Conservation (phyloP, 2,329 filamentous ascomycete species). For the Elsinoe australis region DNA sequence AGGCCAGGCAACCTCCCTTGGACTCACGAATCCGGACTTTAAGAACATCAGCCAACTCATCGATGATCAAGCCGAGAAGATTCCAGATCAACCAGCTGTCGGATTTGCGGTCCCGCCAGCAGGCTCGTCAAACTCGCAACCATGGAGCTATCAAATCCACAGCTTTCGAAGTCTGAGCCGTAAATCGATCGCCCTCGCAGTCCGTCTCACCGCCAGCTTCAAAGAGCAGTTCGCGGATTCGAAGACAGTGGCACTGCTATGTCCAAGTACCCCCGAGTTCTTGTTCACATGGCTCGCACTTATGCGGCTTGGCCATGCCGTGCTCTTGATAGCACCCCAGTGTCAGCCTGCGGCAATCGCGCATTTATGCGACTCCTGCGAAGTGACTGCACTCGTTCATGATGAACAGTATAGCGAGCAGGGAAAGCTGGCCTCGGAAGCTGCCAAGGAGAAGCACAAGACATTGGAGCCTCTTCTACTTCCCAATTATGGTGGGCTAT, state of each 20-base stretch:
- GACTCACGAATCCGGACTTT: constrained; percentile 31
- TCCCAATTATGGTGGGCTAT: constrained; percentile 18
- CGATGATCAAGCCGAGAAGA: constrained; percentile 38
- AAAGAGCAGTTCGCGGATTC: constrained; percentile 18
- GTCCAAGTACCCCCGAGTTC: constrained; percentile 51
- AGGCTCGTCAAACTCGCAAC: neutral
- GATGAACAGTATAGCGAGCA: constrained; percentile 36
- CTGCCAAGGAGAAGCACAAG: constrained; percentile 21
- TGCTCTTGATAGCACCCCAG: constrained; percentile 51
- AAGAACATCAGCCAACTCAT: constrained; percentile 46
- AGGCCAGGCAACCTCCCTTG: constrained; percentile 44
- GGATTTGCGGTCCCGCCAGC: constrained; percentile 39
- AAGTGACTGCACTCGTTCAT: constrained; percentile 39
- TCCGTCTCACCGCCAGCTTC: constrained; percentile 24
- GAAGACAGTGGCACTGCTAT: constrained; percentile 46
- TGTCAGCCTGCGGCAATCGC: constrained; percentile 42
- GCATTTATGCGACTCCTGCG: constrained; percentile 46
- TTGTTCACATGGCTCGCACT: constrained; percentile 54
- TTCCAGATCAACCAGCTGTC: constrained; percentile 40
- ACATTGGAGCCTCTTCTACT: constrained; percentile 16
- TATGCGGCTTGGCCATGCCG: constrained; percentile 48
- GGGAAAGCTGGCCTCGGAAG: constrained; percentile 26
- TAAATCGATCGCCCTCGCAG: constrained; percentile 34
- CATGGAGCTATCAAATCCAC: constrained; percentile 28
- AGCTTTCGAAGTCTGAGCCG: constrained; percentile 29